Conservation (phyloP, 495 filamentous ascomycete genomes). For the Penicillium robsamsonii region DNA sequence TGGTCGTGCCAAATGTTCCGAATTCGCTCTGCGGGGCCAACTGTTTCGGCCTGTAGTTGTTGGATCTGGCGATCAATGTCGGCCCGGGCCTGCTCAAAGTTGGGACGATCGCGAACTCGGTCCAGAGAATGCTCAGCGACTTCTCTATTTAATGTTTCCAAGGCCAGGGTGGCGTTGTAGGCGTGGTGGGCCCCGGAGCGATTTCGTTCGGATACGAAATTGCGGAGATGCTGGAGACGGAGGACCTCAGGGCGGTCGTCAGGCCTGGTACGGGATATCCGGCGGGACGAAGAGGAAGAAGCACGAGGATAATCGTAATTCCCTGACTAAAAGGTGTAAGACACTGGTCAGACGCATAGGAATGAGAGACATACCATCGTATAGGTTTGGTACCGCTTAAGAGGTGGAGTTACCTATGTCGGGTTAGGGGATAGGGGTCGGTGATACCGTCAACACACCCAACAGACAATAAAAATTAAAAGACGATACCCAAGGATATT, state of each 20-base stretch:
- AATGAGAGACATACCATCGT: conserved; percentile 11
- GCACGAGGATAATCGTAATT: conserved; percentile 57
- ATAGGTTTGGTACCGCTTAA: background rate
- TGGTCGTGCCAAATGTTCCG: conserved; percentile 15
- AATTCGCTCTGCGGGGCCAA: conserved; percentile 13
- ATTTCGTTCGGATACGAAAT: conserved; percentile 40
- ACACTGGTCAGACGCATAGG: background rate
- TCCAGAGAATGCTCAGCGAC: conserved; percentile 32
- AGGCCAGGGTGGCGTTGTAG: conserved; percentile 38
- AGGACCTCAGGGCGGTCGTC: conserved; percentile 19
- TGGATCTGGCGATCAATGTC: conserved; percentile 29
- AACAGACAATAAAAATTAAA: background rate
- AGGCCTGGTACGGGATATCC: conserved; percentile 24
- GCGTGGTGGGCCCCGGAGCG: conserved; percentile 41
- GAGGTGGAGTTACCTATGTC: conserved; percentile 1
- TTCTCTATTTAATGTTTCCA: conserved; percentile 42
- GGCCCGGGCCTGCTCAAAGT: conserved; percentile 29
- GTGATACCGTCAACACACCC: background rate
- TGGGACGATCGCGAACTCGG: conserved; percentile 20
- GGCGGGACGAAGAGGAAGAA: conserved; percentile 47
- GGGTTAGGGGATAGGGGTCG: background rate
- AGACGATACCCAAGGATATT: background rate
- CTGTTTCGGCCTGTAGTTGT: conserved; percentile 17
- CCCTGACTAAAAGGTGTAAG: conserved; percentile 48
- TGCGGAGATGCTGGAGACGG: conserved; percentile 41